Conservation (phyloP, 371 early-diverging fungal species). For the Mortierella sp. region DNA sequence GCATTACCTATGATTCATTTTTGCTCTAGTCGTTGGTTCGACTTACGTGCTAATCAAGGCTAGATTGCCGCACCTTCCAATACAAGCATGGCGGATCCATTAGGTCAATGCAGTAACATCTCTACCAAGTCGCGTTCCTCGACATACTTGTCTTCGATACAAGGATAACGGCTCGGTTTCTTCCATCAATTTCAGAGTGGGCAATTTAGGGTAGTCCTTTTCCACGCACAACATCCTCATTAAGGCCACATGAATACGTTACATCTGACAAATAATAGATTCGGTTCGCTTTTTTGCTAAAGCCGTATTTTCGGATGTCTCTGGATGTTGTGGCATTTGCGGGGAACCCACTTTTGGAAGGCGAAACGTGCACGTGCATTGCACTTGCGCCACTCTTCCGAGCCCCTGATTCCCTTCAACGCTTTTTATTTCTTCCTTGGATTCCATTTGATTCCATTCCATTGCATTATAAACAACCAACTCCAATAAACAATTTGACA, state of each 20-base stretch:
- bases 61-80: constrained; percentile 17
- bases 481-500: neutral
- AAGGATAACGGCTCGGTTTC: constrained; percentile 14
- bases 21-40: neutral
- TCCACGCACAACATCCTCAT: neutral
- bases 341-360: neutral
- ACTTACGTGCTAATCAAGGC: constrained; percentile 5
- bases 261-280: too few species aligned
- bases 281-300: too few species aligned
- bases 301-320: too few species aligned
- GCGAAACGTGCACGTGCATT: constrained; percentile 3
- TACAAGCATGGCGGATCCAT: constrained; percentile 24
- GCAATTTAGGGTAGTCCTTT: too few species aligned
- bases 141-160: constrained; percentile 1
- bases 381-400: neutral
- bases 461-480: too few species aligned
- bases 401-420: too few species aligned
- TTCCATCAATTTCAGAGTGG: constrained; percentile 10
- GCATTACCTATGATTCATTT: constrained; percentile 12
- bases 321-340: neutral
- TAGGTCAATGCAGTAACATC: constrained; percentile 16
- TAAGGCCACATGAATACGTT: neutral
- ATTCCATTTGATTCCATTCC: too few species aligned
- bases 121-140: constrained; percentile 23
- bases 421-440: neutral